Evolutionary conservation across 169 alveolate species (phyloP), one percentile per base, ranked within the genome.

Genomic region (Eimeria praecox): DNA sequence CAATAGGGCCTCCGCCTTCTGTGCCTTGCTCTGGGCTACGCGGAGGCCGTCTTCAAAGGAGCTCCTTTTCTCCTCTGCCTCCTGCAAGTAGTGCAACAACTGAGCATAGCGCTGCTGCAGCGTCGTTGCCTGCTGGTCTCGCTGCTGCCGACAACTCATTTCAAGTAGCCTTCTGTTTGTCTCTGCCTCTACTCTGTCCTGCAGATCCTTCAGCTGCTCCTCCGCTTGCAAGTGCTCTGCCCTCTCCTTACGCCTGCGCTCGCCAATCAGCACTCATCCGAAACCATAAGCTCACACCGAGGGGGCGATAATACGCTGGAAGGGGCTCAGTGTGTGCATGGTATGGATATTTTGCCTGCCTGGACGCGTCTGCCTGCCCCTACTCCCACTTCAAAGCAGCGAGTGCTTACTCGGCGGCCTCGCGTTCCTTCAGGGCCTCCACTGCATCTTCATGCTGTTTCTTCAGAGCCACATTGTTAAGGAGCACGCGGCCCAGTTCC

Each of bases 31-130:
- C 42, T 54, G 92, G 52, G 93, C 92, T 14, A 59, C 87, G 6
- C 92, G 92, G 42, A 92, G 73, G 59, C 93, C 96, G 44, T 92
- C 96, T 38, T 92, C 89, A 80, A 33, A 92, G 44, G 96, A 59
- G 69, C 92, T 78, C 38, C 87, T 64, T 35, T 92, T 92, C 90
- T 92, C 96, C 52, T 92, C 92, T 64, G 93, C 78, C 80, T 92
- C 96, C 75, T 64, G 87, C 77, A 92, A 40, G 87, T 92, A 92
- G 46, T 87, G 89, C 33, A 52, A 22, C 66, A 92, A 88, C 87
- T 78, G 87, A 30, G 75, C 38, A 78, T 92, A 92, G 38, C 96
- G 92, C 64, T 78, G 89, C 54, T 92, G 96, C 62, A 92, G 88
- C 88, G 33, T 33, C 59, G 73, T 30, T 18, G 80, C 77, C 18